phyloP scores from a whole-genome alignment of 768 basidiomycete genomes.

The Chiua virens region DNA sequence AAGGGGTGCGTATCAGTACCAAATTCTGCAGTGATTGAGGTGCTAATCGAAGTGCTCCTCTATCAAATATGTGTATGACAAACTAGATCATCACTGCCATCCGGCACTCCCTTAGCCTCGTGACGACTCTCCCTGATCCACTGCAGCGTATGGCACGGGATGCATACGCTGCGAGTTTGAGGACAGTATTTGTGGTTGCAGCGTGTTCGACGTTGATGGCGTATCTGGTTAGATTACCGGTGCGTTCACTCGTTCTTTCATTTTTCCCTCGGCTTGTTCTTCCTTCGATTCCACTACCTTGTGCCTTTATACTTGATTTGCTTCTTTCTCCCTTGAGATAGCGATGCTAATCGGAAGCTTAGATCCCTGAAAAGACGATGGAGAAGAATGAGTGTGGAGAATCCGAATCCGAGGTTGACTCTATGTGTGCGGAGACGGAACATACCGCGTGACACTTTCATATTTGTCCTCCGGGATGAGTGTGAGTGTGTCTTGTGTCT shows the following conservation, averaged over 20 bases:
- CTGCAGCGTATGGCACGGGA: slow-evolving; percentile 19
- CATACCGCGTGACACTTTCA: too few species aligned
- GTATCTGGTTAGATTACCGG: slow-evolving; percentile 17
- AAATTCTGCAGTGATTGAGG: too few species aligned
- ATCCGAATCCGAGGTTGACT: neutral
- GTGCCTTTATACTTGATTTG: too few species aligned
- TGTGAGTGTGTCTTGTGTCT: too few species aligned
- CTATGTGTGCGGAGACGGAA: too few species aligned
- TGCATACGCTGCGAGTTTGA: slow-evolving; percentile 19
- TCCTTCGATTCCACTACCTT: neutral
- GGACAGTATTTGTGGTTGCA: slow-evolving; percentile 15
- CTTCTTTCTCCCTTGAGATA: neutral
- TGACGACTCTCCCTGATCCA: slow-evolving; percentile 4
- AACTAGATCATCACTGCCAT: slow-evolving; percentile 16
- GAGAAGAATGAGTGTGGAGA: neutral
- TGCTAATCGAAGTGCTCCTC: too few species aligned
- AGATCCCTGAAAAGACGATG: slow-evolving; percentile 17
- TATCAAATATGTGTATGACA: too few species aligned
- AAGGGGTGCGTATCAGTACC: slow-evolving; percentile 1
- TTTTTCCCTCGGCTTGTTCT: too few species aligned
- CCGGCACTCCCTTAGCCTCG: slow-evolving; percentile 19
- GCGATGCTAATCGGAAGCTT: neutral
- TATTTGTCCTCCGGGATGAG: too few species aligned
- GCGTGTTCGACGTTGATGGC: slow-evolving; percentile 21
- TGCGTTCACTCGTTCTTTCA: neutral